phyloP scores from a whole-genome alignment of 129 eudicot species.

The Flaveria sonorensis region DNA sequence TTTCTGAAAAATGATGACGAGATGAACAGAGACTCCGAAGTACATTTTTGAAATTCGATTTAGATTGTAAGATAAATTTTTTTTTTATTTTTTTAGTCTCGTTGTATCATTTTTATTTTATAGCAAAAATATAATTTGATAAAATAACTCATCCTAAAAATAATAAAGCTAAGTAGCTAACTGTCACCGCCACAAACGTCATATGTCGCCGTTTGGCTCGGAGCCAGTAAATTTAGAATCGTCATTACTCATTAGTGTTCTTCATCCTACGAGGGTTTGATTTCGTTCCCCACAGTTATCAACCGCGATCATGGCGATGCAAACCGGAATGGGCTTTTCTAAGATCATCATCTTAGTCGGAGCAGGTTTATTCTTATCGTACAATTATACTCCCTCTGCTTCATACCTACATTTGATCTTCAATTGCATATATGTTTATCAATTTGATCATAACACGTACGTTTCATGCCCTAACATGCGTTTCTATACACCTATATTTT shows the following conservation, averaged over 20 bases:
- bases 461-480: conserved; percentile 16
- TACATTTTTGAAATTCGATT: no score
- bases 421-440: background rate
- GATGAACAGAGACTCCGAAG: no score
- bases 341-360: conserved; percentile 66
- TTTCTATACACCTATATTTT: background rate
- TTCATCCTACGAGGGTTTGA: background rate
- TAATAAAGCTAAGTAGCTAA: no score
- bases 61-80: no score
- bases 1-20: no score
- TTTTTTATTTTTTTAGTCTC: no score
- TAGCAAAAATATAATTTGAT: no score
- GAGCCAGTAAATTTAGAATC: background rate
- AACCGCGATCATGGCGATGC: conserved; percentile 67
- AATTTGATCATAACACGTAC: background rate
- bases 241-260: background rate
- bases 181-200: background rate
- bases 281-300: background rate
- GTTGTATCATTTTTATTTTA: no score
- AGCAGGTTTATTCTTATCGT: conserved; percentile 47
- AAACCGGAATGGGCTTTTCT: conserved; percentile 69
- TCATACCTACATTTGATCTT: background rate
- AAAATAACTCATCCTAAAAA: no score
- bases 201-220: background rate
- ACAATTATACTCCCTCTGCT: background rate